Base-by-base conservation (phyloP, 1,284 basidiomycete genomes). In the Ceratobasidium papillatum region DNA sequence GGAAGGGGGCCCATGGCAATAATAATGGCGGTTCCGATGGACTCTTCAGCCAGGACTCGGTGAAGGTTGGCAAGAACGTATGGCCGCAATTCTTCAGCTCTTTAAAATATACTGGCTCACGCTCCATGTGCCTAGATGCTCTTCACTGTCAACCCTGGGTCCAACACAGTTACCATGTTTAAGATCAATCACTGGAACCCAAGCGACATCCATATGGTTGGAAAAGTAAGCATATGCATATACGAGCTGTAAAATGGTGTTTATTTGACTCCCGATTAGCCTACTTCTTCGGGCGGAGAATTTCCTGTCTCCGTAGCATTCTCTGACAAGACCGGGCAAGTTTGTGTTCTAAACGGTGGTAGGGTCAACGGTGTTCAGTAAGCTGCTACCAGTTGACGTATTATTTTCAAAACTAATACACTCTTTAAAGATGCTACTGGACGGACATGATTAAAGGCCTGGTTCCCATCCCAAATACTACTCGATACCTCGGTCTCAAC, bases 341-440 rank as follows among this genome's bases (percentile, higher is more conserved):
- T 85, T 30, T 87, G 86, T 76, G 83, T 83, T 3, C 79, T 87
- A 41, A 87, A 87, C 78, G 84, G 85, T 41, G 86, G 87, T 17
- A 77, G 77, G n/a, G 79, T 84, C 38, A 86, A 86, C 78, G 84
- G 85, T 58, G 84, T 87, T 75, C 83, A 81, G 85, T 86, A 76
- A 64, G 77, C 69, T 41, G n/a, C 7, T 17, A 27, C 11, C 1
- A 54, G 9, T 27, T 74, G 19, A 32, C 34, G 34, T 3, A 5
- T 25, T 32, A 7, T 36, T n/a, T 1, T 2, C 58, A 9, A 3
- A n/a, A 30, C 52, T 74, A n/a, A n/a, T 58, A 63, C 19, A 11
- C 22, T 59, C 14, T 43, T 69, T 34, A 5, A 74, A 86, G 85
- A 74, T 86, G 87, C 80, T 87, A 82, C 79, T 81, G 78, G 49